A percentile compares a stretch with the other conserved stretches of the same genome.
Conservation (phyloP, 2,329 filamentous ascomycete genomes). For the Malbranchea cinnamomea region DNA sequence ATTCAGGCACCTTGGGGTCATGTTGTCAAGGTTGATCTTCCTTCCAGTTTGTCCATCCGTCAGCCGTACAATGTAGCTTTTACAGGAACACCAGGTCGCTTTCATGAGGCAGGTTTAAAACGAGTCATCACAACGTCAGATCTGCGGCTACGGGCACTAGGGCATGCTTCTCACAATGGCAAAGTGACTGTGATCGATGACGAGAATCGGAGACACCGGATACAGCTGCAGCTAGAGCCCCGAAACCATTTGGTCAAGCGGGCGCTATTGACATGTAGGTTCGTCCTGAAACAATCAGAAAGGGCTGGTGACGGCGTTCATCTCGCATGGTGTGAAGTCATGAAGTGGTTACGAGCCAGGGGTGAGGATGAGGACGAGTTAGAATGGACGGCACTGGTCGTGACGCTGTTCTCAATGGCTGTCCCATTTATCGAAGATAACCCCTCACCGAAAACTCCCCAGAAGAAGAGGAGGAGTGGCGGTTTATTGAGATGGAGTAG, state of each 20-base stretch:
- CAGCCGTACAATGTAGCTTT: conserved; percentile 47
- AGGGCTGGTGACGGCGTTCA: conserved; percentile 45
- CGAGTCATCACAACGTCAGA: conserved; percentile 31
- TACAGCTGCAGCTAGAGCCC: conserved; percentile 54
- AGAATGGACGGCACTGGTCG: conserved; percentile 56
- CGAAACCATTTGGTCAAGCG: conserved; percentile 46
- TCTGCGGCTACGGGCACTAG: conserved; percentile 35
- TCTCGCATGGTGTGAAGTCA: conserved; percentile 57
- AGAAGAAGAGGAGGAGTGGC: conserved; percentile 26
- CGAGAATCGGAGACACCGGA: conserved; percentile 47
- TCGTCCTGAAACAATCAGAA: conserved; percentile 45
- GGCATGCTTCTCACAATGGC: conserved; percentile 44
- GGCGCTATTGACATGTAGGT: conserved; percentile 47
- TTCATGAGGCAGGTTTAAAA: conserved; percentile 37
- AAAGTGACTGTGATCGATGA: conserved; percentile 52
- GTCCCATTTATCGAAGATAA: conserved; percentile 39
- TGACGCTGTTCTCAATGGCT: conserved; percentile 50
- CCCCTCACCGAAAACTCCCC: conserved; percentile 18
- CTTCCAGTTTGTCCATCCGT: conserved; percentile 41
- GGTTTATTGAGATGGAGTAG: conserved; percentile 36
- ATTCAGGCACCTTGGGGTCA: conserved; percentile 63
- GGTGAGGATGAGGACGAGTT: conserved; percentile 34
- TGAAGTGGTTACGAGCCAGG: conserved; percentile 49
- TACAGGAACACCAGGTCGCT: conserved; percentile 33
- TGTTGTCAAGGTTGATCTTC: conserved; percentile 51